Evolutionary conservation across 2,329 filamentous ascomycete species (phyloP), one percentile per base, ranked within the genome.

Genomic region (Fusarium keratoplasticum): DNA sequence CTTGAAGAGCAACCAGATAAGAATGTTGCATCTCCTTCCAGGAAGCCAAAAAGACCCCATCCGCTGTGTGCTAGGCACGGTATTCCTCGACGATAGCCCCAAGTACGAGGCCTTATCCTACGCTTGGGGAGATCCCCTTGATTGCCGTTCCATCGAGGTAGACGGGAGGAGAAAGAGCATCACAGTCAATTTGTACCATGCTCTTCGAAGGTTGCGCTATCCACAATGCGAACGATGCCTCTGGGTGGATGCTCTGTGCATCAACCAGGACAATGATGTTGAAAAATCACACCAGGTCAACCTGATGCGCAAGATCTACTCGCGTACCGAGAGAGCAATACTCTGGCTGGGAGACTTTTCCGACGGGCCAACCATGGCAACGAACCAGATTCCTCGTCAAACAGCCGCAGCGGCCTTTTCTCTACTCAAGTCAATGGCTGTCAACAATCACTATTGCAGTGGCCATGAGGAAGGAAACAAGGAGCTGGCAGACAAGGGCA

Each of bases 271-370:
- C 13, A 33, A 66, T n/a, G 14, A 57, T 4, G 6, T 16, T 2
- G 70, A 72, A 25, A 63, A 44, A n/a, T 63, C 61, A 1, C 59
- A 66, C 2, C 44, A 71, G 16, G 54, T 58, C 25, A 38, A 20
- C 18, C 20, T 69, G 0, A 69, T 66, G 65, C 22, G 9, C 13
- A 40, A 55, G 2, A 69, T 73, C 5, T 73, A 71, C 35, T 52
- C 61, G 5, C 5, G 25, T 2, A 54, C 64, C 4, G 10, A 9
- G 44, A 54, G 11, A 38, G 36, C 36, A 10, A 22, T 71, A 6
- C 36, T 73, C 2, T 73, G 68, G 65, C 59, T 67, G 1, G 55
- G 68, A 5, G 55, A 69, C 16, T 44, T 52, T 33, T 22, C 22
- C 10, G 2, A 64, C n/a, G 18, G 25, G 10, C 10, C 10, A 4